phyloP scores from a whole-genome alignment of 2,329 filamentous ascomycete species.

The Alternaria conjuncta region DNA sequence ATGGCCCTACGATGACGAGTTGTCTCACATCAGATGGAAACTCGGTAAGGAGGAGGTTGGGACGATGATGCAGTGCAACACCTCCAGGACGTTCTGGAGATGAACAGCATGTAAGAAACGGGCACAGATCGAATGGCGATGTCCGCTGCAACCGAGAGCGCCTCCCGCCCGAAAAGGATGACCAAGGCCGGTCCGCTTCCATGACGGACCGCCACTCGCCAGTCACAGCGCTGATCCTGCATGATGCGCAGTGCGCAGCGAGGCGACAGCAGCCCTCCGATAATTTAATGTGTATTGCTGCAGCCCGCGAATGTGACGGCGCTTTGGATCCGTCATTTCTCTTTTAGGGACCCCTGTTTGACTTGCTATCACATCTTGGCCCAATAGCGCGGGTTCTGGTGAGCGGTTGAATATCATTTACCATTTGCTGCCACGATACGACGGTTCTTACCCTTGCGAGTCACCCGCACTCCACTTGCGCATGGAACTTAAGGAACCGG shows the following conservation, averaged over 20 bases:
- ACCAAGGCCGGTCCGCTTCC: constrained; percentile 33
- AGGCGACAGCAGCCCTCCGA: constrained; percentile 20
- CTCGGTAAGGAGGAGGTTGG: constrained; percentile 2
- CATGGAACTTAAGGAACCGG: constrained; percentile 43
- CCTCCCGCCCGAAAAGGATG: constrained; percentile 36
- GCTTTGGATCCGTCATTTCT: constrained; percentile 31
- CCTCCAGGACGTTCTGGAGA: constrained; percentile 8
- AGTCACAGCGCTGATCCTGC: constrained; percentile 36
- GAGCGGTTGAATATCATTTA: constrained; percentile 46
- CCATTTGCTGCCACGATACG: constrained; percentile 44
- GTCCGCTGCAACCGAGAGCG: constrained; percentile 43
- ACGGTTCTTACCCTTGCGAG: constrained; percentile 40
- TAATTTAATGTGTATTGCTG: constrained; percentile 28
- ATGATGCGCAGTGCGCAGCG: constrained; percentile 26
- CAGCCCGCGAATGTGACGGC: constrained; percentile 36
- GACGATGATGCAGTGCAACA: constrained; percentile 20
- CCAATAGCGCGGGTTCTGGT: constrained; percentile 43
- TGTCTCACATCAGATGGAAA: constrained; percentile 26
- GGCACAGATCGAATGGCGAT: constrained; percentile 29
- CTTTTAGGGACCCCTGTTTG: constrained; percentile 30
- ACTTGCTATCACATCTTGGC: constrained; percentile 48
- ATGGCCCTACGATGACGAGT: constrained; percentile 5
- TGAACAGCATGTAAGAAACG: constrained; percentile 10
- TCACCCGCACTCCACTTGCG: constrained; percentile 36
- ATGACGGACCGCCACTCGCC: constrained; percentile 27